phyloP scores from a whole-genome alignment of 73 alveolate genomes.

The Symbiodinium natans region DNA sequence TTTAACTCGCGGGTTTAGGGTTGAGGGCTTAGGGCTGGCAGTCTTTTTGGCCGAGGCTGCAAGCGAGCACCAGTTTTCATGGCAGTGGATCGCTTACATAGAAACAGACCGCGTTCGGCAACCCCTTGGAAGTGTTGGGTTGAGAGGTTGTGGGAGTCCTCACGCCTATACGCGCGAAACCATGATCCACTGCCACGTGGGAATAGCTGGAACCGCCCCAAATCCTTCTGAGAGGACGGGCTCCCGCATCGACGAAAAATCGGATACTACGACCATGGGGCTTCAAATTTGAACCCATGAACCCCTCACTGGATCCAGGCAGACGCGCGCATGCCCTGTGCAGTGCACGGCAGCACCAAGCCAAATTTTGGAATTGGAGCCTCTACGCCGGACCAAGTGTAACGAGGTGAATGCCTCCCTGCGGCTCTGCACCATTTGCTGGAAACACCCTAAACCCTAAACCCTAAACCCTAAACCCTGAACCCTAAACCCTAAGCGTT shows the following conservation, averaged over 20 bases:
- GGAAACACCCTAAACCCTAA: too few species aligned
- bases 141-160: too few species aligned
- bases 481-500: not conserved
- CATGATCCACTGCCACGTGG: too few species aligned
- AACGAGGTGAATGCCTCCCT: not conserved
- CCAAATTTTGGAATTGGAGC: not conserved
- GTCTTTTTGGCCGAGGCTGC: not conserved
- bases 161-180: too few species aligned
- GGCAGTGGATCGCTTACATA: not conserved
- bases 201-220: not conserved
- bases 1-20: too few species aligned
- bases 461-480: not conserved
- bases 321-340: slow-evolving; percentile 13
- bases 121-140: too few species aligned
- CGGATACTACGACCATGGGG: not conserved
- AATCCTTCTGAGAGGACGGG: not conserved
- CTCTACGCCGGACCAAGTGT: not conserved
- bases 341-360: slow-evolving; percentile 18
- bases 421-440: too few species aligned
- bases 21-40: too few species aligned
- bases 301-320: not conserved
- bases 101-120: too few species aligned
- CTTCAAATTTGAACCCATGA: not conserved
- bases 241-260: not conserved
- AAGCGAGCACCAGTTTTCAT: not conserved